Base-by-base conservation (phyloP, 805 yeast genomes). In the Limtongozyma cylindracea region DNA sequence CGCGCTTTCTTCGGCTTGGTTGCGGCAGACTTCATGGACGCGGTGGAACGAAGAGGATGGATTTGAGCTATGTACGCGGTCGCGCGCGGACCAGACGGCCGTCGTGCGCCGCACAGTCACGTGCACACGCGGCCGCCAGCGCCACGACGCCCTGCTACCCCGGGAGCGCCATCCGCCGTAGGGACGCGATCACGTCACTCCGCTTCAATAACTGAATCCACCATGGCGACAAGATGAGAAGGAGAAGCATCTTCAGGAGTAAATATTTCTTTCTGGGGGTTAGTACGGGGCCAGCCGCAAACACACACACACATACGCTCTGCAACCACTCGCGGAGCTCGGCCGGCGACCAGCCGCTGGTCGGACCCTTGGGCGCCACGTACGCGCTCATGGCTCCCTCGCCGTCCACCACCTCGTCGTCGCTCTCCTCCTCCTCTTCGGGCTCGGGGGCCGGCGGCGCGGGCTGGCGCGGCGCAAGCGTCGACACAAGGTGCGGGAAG, bases 211-310 rank as follows among this genome's bases (percentile, higher is more conserved):
- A 49, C 38, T 38, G 56, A 43, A 29, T 43, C 39, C 47, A 47
- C 54, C 42, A 53, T 48, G 52, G 60, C 31, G 33, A 53, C 46
- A 47, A 53, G 53, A 41, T 45, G 48, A 40, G 41, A 41, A 39
- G 41, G 45, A 45, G 53, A 37, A 45, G 55, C 50, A 45, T 47
- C 40, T 35, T 45, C 39, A 34, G 60, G 55, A 43, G 53, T 39
- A 34, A 38, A 34, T 43, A 53, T 41, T 34, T 53, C 59, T 51
- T 53, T 51, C 61, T 54, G 26, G 23, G 27, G 28, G 32, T 37
- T 35, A 35, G 34, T 32, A 27, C 21, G 22, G 12, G 15, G 16
- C 12, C 14, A 4, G 13, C 20, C 23, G 41, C 37, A 37, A 35
- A 39, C 37, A 34, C 10, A 10, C 12, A 9, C 12, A 14, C 7